Percentiles rank a stretch among this genome's conserved stretches.
Evolutionary conservation across 2,329 filamentous ascomycete genomes (phyloP).

Genomic region (Aspergillus viridinutans): DNA sequence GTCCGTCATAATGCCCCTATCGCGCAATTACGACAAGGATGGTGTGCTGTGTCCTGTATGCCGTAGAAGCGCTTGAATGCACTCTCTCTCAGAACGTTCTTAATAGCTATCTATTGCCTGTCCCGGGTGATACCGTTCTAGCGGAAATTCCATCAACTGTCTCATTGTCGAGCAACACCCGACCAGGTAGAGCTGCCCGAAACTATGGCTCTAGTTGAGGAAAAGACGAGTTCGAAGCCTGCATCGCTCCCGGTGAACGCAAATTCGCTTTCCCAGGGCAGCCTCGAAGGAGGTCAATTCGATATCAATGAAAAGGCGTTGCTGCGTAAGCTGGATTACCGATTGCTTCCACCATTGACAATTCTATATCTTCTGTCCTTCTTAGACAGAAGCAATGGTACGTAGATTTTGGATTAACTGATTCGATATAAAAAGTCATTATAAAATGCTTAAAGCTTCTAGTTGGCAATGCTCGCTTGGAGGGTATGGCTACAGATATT

Average conservation of each 20-base stretch:
- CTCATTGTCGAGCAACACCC: not conserved
- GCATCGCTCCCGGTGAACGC: not conserved
- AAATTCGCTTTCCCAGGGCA: conserved; percentile 9
- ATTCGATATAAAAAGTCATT: not conserved
- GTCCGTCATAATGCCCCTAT: conserved; percentile 1
- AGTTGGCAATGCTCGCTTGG: conserved; percentile 39
- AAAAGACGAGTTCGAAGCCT: not conserved
- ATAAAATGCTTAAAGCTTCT: conserved; percentile 1
- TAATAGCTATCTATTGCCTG: not conserved
- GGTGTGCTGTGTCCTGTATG: conserved; percentile 13
- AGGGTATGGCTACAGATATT: conserved; percentile 36
- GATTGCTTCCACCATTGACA: conserved; percentile 41
- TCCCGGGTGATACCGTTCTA: not conserved
- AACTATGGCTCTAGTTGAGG: conserved; percentile 10
- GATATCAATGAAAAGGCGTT: conserved; percentile 37
- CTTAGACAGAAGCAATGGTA: conserved; percentile 42
- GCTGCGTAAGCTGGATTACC: conserved; percentile 43
- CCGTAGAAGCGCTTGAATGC: not conserved
- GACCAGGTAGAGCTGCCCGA: not conserved
- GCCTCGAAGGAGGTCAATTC: conserved; percentile 14
- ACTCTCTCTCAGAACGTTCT: not conserved
- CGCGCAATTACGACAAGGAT: conserved; percentile 12
- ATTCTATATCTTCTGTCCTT: conserved; percentile 44
- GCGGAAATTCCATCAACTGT: not conserved
- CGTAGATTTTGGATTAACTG: not conserved